Conservation (phyloP, 2,329 filamentous ascomycete species). For the Fusarium dlaminii region DNA sequence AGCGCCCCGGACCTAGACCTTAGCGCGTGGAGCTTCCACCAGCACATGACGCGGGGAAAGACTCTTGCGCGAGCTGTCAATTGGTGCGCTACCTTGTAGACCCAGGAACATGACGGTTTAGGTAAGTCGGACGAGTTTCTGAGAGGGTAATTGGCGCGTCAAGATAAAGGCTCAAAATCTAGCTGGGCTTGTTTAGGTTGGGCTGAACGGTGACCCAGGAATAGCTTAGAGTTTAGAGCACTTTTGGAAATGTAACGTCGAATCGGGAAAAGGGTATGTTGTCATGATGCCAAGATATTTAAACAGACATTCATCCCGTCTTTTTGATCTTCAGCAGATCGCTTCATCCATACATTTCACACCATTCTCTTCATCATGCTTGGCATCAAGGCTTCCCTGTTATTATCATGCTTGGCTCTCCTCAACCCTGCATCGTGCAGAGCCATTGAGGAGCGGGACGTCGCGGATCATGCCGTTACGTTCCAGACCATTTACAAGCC, state of each 20-base stretch:
- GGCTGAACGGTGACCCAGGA: neutral
- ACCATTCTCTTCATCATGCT: neutral
- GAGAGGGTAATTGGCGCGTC: neutral
- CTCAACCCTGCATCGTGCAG: neutral
- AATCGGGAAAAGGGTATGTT: neutral
- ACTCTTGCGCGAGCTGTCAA: neutral
- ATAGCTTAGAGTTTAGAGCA: neutral
- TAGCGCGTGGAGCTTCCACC: neutral
- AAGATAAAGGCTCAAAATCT: neutral
- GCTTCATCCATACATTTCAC: neutral
- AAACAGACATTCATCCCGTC: neutral
- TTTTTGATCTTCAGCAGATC: neutral
- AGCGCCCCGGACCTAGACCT: neutral
- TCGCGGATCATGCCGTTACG: neutral
- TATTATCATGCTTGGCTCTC: constrained; percentile 2
- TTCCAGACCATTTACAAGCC: constrained; percentile 5
- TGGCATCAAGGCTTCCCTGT: constrained; percentile 8
- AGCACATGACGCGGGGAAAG: neutral
- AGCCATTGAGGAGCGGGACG: constrained; percentile 7
- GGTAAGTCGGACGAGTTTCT: fast-evolving
- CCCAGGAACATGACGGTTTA: neutral
- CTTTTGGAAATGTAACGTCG: neutral
- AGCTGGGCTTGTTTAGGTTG: neutral
- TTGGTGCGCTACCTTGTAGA: neutral
- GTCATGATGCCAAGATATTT: neutral